Evolutionary conservation across 176 grass and related monocot species (phyloP).

Genomic region (Oryza punctata): DNA sequence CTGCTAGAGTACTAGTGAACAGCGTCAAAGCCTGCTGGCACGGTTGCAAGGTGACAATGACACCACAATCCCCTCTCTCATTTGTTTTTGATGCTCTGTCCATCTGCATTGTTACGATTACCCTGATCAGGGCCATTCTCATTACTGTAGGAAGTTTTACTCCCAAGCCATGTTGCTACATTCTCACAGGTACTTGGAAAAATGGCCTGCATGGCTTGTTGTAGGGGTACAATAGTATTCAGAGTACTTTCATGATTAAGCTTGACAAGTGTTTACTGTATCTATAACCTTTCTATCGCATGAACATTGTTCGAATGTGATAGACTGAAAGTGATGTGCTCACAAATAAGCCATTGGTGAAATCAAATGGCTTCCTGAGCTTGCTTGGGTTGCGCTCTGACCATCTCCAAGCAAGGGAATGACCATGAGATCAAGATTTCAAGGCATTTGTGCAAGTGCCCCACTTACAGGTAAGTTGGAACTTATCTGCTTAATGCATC

Average conservation of each 20-base stretch:
- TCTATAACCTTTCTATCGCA: not conserved
- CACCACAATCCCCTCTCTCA: too few relatives aligned
- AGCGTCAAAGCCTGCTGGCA: too few relatives aligned
- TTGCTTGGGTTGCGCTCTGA: slow-evolving; percentile 44
- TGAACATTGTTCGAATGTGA: slow-evolving; percentile 40
- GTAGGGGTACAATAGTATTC: too few relatives aligned
- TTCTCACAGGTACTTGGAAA: too few relatives aligned
- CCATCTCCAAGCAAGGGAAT: slow-evolving; percentile 37
- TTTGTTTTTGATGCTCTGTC: too few relatives aligned
- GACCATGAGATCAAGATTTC: slow-evolving; percentile 50
- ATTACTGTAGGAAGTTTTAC: too few relatives aligned
- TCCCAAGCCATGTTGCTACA: too few relatives aligned
- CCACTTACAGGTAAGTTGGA: slow-evolving; percentile 61
- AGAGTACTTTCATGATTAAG: slow-evolving; percentile 1
- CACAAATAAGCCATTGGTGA: slow-evolving; percentile 39
- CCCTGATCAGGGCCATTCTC: too few relatives aligned
- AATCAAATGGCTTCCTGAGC: slow-evolving; percentile 47
- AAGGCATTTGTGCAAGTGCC: slow-evolving; percentile 67
- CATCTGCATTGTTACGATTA: too few relatives aligned
- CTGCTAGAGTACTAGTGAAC: too few relatives aligned
- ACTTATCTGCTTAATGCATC: slow-evolving; percentile 2
- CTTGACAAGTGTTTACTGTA: not conserved
- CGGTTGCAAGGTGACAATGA: too few relatives aligned
- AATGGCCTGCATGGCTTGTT: too few relatives aligned
- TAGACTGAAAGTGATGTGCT: slow-evolving; percentile 42